Base-by-base conservation (phyloP, 2,329 filamentous ascomycete genomes). In the Penicillium occitanis region DNA sequence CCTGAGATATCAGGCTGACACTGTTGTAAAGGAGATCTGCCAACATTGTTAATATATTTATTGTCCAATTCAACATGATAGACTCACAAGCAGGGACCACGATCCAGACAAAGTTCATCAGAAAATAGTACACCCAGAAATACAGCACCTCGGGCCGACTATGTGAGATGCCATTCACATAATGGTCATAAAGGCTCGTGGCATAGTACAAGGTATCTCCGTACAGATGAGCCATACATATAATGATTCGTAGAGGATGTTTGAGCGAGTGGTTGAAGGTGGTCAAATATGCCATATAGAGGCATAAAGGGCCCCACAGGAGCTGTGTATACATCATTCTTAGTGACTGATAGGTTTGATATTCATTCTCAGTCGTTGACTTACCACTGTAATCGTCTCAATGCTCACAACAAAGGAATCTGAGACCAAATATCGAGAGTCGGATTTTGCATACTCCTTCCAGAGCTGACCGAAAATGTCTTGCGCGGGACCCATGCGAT, bases 371-470 rank as follows among this genome's bases (percentile, higher is more conserved):
- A 37, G 13, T 37, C 35, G 5, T 37, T 37, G 35, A 48, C 88
- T 73, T 79, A 93, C 90, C 50, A 88, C 88, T 1, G 93, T 96
- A 68, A 96, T 87, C 19, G 85, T 87, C 82, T 97, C 93, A 77
- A 96, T 89, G 76, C 91, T 93, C n/a, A 96, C 82, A 71, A 95
- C 92, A 72, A 96, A 93, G 1, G 89, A 85, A 74, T 95, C 91
- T 19, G 88, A 88, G 2, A 90, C 93, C 71, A 97, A 81, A 74
- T 97, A 97, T 51, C 93, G 86, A 64, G 92, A 96, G 79, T 97
- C 93, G 2, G 91, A 93, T 40, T 93, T 84, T 2, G 91, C 85
- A 76, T 97, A 97, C 78, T 97, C 93, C 75, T 97, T 97, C 93
- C 93, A 97, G 53, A 96, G 82, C 80, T 97, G 92, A 2, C 90